Percentiles rank a stretch among this genome's conserved stretches.
These are phyloP conservation scores for Prunus armeniaca DNA, from an alignment of 306 rosid genomes.

Conservation along the genomic window DNA sequence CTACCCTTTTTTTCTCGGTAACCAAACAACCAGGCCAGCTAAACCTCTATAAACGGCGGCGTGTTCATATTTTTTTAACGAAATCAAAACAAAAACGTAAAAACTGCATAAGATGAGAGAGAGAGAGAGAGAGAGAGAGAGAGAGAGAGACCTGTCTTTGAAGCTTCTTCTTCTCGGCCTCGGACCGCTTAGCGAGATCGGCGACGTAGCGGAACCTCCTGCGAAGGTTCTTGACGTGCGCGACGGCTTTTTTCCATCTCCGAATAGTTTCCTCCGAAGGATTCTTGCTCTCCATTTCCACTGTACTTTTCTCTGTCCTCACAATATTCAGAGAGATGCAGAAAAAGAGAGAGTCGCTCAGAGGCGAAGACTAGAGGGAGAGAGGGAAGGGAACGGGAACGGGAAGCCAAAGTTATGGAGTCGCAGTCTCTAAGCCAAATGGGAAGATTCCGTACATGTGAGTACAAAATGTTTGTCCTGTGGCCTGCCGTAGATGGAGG, in stretches of 20 bases:
- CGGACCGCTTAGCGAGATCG: slow-evolving; percentile 73
- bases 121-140: neutral
- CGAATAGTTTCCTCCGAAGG: slow-evolving; percentile 48
- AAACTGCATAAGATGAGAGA: too few relatives aligned
- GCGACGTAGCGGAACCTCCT: slow-evolving; percentile 77
- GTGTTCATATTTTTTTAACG: too few relatives aligned
- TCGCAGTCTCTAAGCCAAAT: neutral
- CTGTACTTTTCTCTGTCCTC: neutral
- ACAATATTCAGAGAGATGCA: neutral
- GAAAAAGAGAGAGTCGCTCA: neutral
- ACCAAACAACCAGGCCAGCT: neutral
- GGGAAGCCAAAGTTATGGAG: neutral
- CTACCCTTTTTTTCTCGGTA: neutral
- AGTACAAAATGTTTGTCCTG: too few relatives aligned
- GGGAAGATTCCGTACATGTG: neutral
- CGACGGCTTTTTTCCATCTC: slow-evolving; percentile 80
- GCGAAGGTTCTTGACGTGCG: slow-evolving; percentile 64
- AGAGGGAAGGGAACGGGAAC: too few relatives aligned
- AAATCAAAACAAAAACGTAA: too few relatives aligned
- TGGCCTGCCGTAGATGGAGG: too few relatives aligned
- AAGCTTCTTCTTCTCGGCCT: slow-evolving; percentile 52
- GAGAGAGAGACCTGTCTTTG: slow-evolving; percentile 76
- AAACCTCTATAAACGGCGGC: neutral
- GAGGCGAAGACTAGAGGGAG: neutral
- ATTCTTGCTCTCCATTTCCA: slow-evolving; percentile 49